Evolutionary conservation across 495 filamentous ascomycete species (phyloP).

Genomic region (Daldinia childiae): DNA sequence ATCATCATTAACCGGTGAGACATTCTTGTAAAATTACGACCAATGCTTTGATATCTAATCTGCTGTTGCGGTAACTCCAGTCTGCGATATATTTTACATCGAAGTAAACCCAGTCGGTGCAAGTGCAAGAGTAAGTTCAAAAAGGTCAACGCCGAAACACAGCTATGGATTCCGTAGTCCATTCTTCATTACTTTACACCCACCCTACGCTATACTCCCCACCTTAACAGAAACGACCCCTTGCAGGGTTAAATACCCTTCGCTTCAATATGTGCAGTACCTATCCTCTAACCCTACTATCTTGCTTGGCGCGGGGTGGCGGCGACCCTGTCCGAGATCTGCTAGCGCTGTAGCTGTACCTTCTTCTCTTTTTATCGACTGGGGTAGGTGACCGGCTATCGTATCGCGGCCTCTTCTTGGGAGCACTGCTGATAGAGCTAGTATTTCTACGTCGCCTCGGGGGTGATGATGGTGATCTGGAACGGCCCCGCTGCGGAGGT

Average conservation of each 20-base stretch:
- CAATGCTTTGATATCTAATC: neutral
- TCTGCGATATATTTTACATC: conserved; percentile 5
- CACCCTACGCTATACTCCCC: neutral
- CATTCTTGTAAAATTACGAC: neutral
- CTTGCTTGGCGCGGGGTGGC: conserved; percentile 35
- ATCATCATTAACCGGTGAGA: neutral
- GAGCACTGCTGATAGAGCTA: conserved; percentile 37
- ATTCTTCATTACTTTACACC: conserved; percentile 3
- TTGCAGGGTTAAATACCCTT: neutral
- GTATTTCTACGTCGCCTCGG: conserved; percentile 27
- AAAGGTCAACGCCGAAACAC: neutral
- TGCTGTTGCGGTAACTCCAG: conserved; percentile 5
- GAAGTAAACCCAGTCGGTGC: neutral
- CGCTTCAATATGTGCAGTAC: neutral
- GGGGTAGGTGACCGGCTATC: conserved; percentile 34
- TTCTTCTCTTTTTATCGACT: conserved; percentile 40
- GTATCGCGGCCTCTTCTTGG: conserved; percentile 29
- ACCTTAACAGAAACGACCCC: neutral
- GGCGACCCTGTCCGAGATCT: conserved; percentile 25
- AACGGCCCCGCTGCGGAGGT: conserved; percentile 22
- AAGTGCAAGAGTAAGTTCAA: neutral
- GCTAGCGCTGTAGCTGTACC: conserved; percentile 43
- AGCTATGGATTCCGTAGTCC: neutral
- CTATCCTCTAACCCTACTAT: conserved; percentile 22
- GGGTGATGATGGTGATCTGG: conserved; percentile 24